These are phyloP conservation scores for Penicillium tannophilum DNA, from an alignment of 495 filamentous ascomycete genomes.

Conservation along the genomic window DNA sequence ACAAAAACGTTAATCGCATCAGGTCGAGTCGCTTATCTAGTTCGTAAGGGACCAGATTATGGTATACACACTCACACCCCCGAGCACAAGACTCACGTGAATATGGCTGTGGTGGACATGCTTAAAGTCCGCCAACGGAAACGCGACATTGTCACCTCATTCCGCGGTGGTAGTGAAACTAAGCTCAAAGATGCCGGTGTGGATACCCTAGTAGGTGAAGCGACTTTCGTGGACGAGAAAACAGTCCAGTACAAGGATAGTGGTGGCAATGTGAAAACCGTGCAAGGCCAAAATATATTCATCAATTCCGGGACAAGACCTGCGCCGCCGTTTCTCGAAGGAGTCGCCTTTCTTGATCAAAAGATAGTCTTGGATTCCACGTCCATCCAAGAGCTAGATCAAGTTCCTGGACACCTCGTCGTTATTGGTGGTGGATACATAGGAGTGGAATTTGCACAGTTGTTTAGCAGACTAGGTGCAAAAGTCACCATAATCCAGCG, in stretches of 20 bases:
- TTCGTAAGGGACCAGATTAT: slow-evolving; percentile 17
- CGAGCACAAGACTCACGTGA: neutral
- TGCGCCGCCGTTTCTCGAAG: neutral
- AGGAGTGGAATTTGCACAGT: neutral
- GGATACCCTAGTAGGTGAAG: neutral
- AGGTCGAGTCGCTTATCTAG: slow-evolving; percentile 48
- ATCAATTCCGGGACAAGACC: neutral
- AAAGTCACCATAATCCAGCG: neutral
- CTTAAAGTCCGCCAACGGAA: slow-evolving; percentile 50
- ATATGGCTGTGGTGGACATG: slow-evolving; percentile 43
- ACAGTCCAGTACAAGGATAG: neutral
- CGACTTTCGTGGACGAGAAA: neutral
- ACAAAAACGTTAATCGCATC: slow-evolving; percentile 57
- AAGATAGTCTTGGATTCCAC: neutral
- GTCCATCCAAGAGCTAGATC: neutral
- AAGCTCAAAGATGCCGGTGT: slow-evolving; percentile 9
- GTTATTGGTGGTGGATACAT: neutral
- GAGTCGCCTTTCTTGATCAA: neutral
- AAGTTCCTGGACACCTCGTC: neutral
- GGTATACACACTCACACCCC: neutral
- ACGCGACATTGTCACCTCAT: slow-evolving; percentile 53
- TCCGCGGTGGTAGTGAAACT: slow-evolving; percentile 46
- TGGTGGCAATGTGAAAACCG: neutral
- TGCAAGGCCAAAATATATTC: neutral
- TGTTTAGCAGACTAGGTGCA: neutral